These are phyloP conservation scores for Cucurbita maxima DNA, from an alignment of 306 rosid species.

Conservation along the genomic window DNA sequence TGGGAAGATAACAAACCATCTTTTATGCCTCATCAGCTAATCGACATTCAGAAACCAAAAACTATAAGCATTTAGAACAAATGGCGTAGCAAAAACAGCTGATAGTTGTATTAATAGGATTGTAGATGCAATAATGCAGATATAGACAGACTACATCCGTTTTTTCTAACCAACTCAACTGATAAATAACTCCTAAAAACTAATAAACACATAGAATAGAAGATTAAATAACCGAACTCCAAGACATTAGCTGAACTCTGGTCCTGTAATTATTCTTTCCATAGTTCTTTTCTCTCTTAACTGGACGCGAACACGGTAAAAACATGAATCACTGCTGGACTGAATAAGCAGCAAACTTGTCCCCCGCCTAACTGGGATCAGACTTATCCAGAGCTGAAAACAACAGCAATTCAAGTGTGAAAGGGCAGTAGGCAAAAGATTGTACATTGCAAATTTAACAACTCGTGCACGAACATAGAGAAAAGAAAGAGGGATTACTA, in stretches of 20 bases:
- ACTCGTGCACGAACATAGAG: neutral
- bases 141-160: neutral
- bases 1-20: neutral
- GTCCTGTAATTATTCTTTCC: neutral
- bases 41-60: neutral
- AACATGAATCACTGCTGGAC: neutral
- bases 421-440: neutral
- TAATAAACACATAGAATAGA: neutral
- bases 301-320: neutral
- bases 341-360: neutral
- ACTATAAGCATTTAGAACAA: neutral
- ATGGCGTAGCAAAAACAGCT: neutral
- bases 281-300: neutral
- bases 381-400: slow-evolving; percentile 60
- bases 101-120: neutral
- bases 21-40: neutral
- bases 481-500: slow-evolving; percentile 21
- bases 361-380: slow-evolving; percentile 36
- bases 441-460: neutral
- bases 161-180: neutral
- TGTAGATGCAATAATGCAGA: neutral
- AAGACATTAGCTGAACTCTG: neutral
- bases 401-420: neutral
- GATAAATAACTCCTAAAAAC: neutral
- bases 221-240: neutral